These are phyloP conservation scores for Ophiostoma angusticollis DNA, from an alignment of 2,329 filamentous ascomycete genomes.

Conservation along the genomic window DNA sequence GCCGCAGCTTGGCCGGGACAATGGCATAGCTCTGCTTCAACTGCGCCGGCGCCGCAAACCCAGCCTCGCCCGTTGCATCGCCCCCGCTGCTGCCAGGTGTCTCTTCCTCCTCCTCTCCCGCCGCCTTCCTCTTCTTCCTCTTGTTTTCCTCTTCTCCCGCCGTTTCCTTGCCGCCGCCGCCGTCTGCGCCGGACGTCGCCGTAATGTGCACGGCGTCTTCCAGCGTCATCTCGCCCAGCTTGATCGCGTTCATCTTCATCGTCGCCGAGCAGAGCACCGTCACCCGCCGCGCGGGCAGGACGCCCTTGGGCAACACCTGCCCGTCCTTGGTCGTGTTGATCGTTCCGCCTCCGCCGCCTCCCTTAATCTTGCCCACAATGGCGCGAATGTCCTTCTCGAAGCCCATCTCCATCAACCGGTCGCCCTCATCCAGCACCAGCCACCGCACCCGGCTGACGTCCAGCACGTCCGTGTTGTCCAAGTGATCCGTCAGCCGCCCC, in stretches of 20 bases:
- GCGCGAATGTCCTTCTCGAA: slow-evolving; percentile 90
- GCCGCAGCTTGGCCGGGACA: slow-evolving; percentile 74
- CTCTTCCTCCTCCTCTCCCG: slow-evolving; percentile 24
- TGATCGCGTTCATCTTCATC: slow-evolving; percentile 95
- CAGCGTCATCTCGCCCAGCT: slow-evolving; percentile 84
- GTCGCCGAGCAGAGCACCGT: slow-evolving; percentile 93
- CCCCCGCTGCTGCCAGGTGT: slow-evolving; percentile 25
- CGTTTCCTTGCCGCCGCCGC: slow-evolving; percentile 20
- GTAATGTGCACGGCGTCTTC: slow-evolving; percentile 85
- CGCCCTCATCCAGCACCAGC: slow-evolving; percentile 90
- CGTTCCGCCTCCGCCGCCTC: slow-evolving; percentile 34
- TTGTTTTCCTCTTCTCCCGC: slow-evolving; percentile 19
- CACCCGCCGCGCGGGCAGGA: slow-evolving; percentile 62
- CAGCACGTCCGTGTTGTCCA: slow-evolving; percentile 82
- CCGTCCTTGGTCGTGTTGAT: slow-evolving; percentile 47
- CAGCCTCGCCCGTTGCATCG: slow-evolving; percentile 16
- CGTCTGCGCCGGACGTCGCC: slow-evolving; percentile 28
- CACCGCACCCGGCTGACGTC: slow-evolving; percentile 83
- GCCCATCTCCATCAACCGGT: slow-evolving; percentile 95
- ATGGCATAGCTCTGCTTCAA: slow-evolving; percentile 86
- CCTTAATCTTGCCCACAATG: slow-evolving; percentile 68
- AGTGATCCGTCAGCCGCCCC: slow-evolving; percentile 77
- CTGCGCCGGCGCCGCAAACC: slow-evolving; percentile 77
- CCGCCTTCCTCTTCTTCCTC: neutral
- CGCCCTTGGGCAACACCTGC: slow-evolving; percentile 38